Conservation (phyloP, 2,329 filamentous ascomycete species). For the Alternaria ethzedia region DNA sequence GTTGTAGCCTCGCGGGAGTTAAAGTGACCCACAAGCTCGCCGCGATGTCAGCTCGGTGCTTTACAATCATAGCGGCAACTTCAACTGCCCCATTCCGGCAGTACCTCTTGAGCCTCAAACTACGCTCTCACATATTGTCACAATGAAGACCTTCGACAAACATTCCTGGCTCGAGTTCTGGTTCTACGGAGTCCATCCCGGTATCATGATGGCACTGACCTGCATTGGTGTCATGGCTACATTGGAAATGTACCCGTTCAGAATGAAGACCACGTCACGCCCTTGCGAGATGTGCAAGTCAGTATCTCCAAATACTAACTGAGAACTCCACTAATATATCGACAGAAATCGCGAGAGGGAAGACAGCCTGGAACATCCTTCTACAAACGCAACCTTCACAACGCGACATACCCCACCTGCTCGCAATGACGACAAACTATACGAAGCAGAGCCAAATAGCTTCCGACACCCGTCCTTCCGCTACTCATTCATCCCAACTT, state of each 20-base stretch:
- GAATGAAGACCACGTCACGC: background rate
- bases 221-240: background rate
- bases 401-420: background rate
- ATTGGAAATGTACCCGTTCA: background rate
- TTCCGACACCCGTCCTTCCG: background rate
- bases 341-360: background rate
- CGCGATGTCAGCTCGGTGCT: background rate
- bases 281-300: background rate
- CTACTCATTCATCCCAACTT: background rate
- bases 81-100: background rate
- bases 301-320: background rate
- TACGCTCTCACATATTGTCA: background rate
- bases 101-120: background rate
- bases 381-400: background rate
- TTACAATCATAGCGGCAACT: background rate
- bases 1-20: background rate
- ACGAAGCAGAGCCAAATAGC: background rate
- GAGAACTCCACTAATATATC: background rate
- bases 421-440: background rate
- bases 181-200: background rate
- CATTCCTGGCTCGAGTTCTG: conserved; percentile 1
- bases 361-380: background rate
- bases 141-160: background rate
- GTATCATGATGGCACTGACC: background rate
- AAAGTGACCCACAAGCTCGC: background rate